These are phyloP conservation scores for Thermomyces lanuginosus DNA, from an alignment of 2,329 filamentous ascomycete species.

Conservation along the genomic window DNA sequence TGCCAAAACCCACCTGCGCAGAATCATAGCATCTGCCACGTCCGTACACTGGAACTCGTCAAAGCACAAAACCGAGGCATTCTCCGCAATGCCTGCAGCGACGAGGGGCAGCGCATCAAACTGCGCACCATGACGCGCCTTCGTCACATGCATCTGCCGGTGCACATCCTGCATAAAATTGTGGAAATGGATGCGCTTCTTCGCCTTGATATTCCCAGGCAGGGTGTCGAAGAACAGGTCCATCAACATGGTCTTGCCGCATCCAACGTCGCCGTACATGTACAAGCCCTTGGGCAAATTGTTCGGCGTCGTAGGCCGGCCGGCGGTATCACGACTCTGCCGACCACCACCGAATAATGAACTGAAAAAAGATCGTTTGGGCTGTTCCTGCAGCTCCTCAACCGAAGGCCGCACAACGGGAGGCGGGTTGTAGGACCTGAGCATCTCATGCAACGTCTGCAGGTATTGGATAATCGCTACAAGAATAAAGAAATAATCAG, in stretches of 20 bases:
- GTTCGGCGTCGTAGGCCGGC: slow-evolving; percentile 40
- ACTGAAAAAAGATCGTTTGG: slow-evolving; percentile 37
- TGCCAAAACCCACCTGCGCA: slow-evolving; percentile 46
- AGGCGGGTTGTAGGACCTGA: slow-evolving; percentile 56
- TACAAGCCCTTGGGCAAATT: slow-evolving; percentile 77
- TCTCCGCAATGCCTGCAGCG: slow-evolving; percentile 80
- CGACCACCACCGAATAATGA: slow-evolving; percentile 27
- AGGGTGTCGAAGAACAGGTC: slow-evolving; percentile 93
- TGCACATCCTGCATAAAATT: slow-evolving; percentile 99
- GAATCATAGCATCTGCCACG: slow-evolving; percentile 95
- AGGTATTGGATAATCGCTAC: slow-evolving; percentile 74
- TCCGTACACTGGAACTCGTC: slow-evolving; percentile 99
- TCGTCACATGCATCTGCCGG: slow-evolving; percentile 74
- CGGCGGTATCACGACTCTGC: slow-evolving; percentile 16
- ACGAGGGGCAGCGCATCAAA: slow-evolving; percentile 83
- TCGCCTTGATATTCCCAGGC: slow-evolving; percentile 59
- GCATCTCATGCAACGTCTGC: slow-evolving; percentile 73
- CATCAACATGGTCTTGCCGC: slow-evolving; percentile 99
- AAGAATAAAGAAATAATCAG: too few relatives aligned
- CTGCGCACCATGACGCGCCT: slow-evolving; percentile 75
- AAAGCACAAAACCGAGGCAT: slow-evolving; percentile 79
- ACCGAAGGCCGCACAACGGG: slow-evolving; percentile 61
- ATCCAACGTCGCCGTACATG: slow-evolving; percentile 90
- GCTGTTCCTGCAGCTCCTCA: slow-evolving; percentile 45
- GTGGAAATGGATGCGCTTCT: slow-evolving; percentile 93